These are phyloP conservation scores for Vitis rupestris DNA, from an alignment of 164 flowering plant species.

Conservation along the genomic window DNA sequence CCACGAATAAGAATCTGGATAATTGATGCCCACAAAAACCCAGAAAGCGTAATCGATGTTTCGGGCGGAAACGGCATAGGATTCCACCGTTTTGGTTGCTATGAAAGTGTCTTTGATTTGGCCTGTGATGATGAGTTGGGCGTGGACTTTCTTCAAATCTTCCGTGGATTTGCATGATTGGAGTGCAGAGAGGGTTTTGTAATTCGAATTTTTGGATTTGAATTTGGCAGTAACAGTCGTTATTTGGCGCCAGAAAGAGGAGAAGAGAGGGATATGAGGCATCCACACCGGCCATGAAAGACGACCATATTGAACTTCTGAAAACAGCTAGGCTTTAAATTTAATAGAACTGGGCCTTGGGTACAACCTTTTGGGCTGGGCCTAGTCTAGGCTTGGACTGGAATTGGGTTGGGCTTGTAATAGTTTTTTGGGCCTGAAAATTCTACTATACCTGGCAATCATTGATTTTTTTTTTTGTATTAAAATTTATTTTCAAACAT, in stretches of 20 bases:
- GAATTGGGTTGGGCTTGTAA: too few species aligned
- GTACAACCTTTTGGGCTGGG: too few species aligned
- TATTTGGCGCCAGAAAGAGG: background rate
- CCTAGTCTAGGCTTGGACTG: too few species aligned
- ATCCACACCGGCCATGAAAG: background rate
- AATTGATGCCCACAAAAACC: background rate
- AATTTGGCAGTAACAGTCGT: background rate
- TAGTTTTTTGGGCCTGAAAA: too few species aligned
- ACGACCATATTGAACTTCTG: background rate
- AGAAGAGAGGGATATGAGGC: background rate
- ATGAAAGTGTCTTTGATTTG: constrained; percentile 6
- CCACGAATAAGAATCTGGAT: background rate
- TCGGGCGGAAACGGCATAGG: constrained; percentile 4
- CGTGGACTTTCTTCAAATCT: constrained; percentile 7
- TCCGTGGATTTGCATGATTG: background rate
- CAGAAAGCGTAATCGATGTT: constrained; percentile 3
- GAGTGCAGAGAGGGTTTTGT: background rate
- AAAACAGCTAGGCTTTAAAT: too few species aligned
- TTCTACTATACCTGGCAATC: too few species aligned
- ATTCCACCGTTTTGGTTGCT: constrained; percentile 1
- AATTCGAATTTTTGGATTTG: background rate
- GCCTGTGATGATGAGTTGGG: constrained; percentile 17
- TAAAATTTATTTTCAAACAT: too few species aligned
- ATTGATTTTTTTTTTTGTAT: too few species aligned
- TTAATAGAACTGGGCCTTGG: too few species aligned